Evolutionary conservation across 139 green algal genomes (phyloP).

Genomic region (Picochlorum sp.): DNA sequence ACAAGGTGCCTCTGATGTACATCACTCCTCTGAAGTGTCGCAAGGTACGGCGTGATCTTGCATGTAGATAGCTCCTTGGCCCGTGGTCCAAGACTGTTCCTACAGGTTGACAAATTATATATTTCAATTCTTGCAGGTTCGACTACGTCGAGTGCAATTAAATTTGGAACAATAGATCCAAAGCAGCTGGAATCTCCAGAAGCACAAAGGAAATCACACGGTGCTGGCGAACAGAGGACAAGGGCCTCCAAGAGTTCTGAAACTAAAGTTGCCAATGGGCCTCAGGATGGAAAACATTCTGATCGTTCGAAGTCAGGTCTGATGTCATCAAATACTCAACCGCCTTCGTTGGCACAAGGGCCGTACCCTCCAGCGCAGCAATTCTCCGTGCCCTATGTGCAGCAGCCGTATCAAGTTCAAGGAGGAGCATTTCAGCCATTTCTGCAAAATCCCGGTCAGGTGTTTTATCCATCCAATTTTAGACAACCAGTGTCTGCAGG

Average conservation of each 20-base stretch:
- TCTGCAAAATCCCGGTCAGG: too few species aligned
- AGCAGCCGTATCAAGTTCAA: neutral
- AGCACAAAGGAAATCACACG: too few species aligned
- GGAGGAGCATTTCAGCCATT: neutral
- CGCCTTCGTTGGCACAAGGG: neutral
- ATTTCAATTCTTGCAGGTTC: neutral
- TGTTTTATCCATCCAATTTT: neutral
- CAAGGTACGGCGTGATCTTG: too few species aligned
- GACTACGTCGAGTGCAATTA: neutral
- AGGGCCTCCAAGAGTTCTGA: too few species aligned
- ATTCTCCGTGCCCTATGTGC: neutral
- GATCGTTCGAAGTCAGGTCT: neutral
- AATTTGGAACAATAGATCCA: conserved; percentile 2
- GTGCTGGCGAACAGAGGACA: too few species aligned
- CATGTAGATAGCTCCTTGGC: too few species aligned
- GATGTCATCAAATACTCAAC: neutral
- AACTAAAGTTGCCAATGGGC: too few species aligned
- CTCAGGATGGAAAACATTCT: too few species aligned
- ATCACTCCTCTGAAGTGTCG: too few species aligned
- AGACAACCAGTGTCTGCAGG: too few species aligned
- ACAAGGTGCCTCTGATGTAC: too few species aligned
- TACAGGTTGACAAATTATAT: neutral
- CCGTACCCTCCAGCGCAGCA: neutral
- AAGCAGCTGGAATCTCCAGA: neutral
- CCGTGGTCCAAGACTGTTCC: too few species aligned